A percentile compares a stretch with the other conserved stretches of the same genome.
These are phyloP conservation scores for Neobulgaria alba DNA, from an alignment of 2,329 filamentous ascomycete genomes.

Conservation along the genomic window DNA sequence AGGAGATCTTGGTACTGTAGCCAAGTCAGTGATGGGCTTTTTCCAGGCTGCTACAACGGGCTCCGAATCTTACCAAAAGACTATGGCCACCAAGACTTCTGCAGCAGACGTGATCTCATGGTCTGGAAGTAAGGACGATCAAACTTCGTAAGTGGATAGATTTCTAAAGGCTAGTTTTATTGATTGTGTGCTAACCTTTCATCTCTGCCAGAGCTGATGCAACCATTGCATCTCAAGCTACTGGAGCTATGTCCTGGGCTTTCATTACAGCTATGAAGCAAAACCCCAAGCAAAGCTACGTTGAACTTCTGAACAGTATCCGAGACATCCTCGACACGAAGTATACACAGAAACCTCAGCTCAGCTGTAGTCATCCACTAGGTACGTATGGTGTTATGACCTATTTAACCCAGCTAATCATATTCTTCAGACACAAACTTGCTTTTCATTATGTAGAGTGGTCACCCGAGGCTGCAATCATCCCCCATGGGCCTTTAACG, in stretches of 20 bases:
- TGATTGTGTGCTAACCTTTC: no score
- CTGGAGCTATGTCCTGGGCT: constrained; percentile 94
- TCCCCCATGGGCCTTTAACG: no score
- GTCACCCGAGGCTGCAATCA: no score
- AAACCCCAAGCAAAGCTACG: constrained; percentile 78
- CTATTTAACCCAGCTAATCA: neutral
- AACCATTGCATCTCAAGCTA: constrained; percentile 71
- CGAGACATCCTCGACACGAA: constrained; percentile 76
- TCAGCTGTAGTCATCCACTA: constrained; percentile 89
- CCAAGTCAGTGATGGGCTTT: constrained; percentile 67
- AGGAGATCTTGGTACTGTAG: constrained; percentile 77
- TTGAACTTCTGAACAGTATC: constrained; percentile 87
- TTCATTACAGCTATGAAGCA: constrained; percentile 84
- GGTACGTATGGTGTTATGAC: constrained; percentile 42
- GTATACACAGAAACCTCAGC: constrained; percentile 87
- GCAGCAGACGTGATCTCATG: constrained; percentile 95
- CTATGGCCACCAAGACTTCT: constrained; percentile 81
- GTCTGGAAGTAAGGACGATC: constrained; percentile 90
- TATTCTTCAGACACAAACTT: constrained; percentile 1
- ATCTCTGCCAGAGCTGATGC: constrained; percentile 70
- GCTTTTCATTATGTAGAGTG: constrained; percentile 3
- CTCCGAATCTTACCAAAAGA: constrained; percentile 67
- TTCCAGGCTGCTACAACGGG: constrained; percentile 81
- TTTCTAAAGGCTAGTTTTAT: no score
- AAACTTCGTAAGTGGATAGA: no score